Evolutionary conservation across 225 moss, liverwort and hornwort genomes (phyloP), one percentile per base, ranked within the genome.

Genomic region (Bryum argenteum): DNA sequence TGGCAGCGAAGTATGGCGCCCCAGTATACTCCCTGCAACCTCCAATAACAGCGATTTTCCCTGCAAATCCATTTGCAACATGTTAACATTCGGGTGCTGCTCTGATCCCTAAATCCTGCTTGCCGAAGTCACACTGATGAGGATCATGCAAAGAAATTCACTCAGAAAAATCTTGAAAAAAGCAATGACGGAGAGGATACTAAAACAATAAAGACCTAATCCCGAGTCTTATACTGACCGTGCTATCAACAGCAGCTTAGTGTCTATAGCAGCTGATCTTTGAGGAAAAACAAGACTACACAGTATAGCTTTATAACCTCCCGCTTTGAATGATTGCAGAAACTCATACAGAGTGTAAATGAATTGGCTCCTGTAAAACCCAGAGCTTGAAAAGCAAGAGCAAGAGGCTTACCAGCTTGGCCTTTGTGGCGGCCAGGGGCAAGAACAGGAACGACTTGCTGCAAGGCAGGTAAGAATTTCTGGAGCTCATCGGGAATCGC

Each of bases 11-110:
- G 58, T 88, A 99, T 24, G 98, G 98, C 41, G 98, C 98, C 76
- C 98, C 98, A 16, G 98, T 99, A 45, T 99, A 99, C 78, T 99
- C 98, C 75, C 98, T 85, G 79, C 94, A 99, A 55, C 98, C 98
- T 81, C 98, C 98, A 48, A 99, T 81, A 3, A 99, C 82, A 64
- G 88, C 98, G 66, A 99, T 63, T 81, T 84, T 99, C 33, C 98
- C 98, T 99, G 78, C 58, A 71, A 38, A 43, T 16, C 58, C 72
- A 24, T 20, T 58, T 22, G 22, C 56, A 54, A 71, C 45, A 65
- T 26, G 19, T 72, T 22, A 24, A 58, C 33, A 33, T 6, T 33
- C 33, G 5, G 33, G 33, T 33, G 33, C 33, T 33, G 33, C 33
- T 33, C 5, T 33, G 7, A 33, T 6, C 33, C 7, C 33, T 6